These are phyloP conservation scores for Huntiella bhutanensis DNA, from an alignment of 2,329 filamentous ascomycete species.

Conservation along the genomic window DNA sequence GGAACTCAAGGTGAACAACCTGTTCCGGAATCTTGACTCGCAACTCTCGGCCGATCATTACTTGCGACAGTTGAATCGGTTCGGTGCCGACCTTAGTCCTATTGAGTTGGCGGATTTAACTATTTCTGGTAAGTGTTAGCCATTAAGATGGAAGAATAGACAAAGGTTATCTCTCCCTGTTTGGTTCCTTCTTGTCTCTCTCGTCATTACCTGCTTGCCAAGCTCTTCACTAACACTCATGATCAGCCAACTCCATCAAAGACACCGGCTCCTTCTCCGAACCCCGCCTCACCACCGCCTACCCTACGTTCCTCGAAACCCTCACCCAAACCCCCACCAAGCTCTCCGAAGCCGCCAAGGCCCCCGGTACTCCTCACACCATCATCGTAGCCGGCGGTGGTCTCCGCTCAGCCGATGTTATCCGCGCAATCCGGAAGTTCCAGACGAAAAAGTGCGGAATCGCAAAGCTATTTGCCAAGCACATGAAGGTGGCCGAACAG, in stretches of 20 bases:
- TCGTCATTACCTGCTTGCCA: no score
- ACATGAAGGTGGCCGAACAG: slow-evolving; percentile 86
- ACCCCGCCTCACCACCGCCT: slow-evolving; percentile 30
- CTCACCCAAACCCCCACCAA: slow-evolving; percentile 38
- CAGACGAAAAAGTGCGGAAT: slow-evolving; percentile 61
- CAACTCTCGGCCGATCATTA: slow-evolving; percentile 71
- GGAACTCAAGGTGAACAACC: slow-evolving; percentile 58
- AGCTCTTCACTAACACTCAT: background rate
- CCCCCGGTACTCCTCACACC: slow-evolving; percentile 63
- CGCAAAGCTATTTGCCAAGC: slow-evolving; percentile 91
- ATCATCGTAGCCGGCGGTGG: slow-evolving; percentile 74
- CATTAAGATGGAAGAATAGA: background rate
- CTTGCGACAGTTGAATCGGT: slow-evolving; percentile 57
- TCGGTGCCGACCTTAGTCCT: slow-evolving; percentile 60
- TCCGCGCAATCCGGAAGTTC: slow-evolving; percentile 57
- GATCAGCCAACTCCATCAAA: slow-evolving; percentile 48
- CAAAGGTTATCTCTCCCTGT: background rate
- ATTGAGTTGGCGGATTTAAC: slow-evolving; percentile 72
- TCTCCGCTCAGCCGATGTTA: slow-evolving; percentile 67
- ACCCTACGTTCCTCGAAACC: slow-evolving; percentile 49
- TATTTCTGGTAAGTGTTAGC: slow-evolving; percentile 43
- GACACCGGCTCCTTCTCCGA: slow-evolving; percentile 63
- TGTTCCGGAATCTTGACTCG: slow-evolving; percentile 67
- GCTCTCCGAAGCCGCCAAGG: slow-evolving; percentile 45
- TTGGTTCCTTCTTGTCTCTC: background rate